phyloP scores from a whole-genome alignment of 805 yeast genomes.

The Candida pini region DNA sequence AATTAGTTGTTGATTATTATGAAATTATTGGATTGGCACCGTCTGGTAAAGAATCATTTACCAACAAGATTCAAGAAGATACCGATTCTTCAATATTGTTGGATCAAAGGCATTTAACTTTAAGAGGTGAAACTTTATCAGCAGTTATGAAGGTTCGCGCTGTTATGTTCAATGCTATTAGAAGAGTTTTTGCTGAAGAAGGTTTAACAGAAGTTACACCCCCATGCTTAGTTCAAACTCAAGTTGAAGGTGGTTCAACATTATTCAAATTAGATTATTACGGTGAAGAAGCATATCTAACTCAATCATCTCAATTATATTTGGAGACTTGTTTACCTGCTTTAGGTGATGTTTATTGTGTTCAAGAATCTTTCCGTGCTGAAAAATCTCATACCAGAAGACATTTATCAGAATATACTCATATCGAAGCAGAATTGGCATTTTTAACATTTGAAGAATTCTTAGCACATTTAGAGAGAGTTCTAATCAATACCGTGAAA shows the following conservation, averaged over 20 bases:
- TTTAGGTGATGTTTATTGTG: constrained; percentile 93
- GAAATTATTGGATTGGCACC: constrained; percentile 92
- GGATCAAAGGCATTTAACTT: constrained; percentile 93
- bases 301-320: constrained; percentile 96
- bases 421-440: constrained; percentile 90
- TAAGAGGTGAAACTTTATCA: constrained; percentile 92
- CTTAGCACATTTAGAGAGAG: constrained; percentile 75
- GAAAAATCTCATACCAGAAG: constrained; percentile 98
- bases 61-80: constrained; percentile 89
- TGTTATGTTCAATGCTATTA: constrained; percentile 60
- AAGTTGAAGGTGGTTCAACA: constrained; percentile 99
- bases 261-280: constrained; percentile 89
- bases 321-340: constrained; percentile 95
- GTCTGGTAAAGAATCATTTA: constrained; percentile 89
- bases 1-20: constrained; percentile 85
- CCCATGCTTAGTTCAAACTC: constrained; percentile 99
- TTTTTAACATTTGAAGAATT: constrained; percentile 85
- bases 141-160: constrained; percentile 96
- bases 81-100: constrained; percentile 89
- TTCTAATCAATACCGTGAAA: constrained; percentile 63
- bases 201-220: constrained; percentile 89
- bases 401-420: constrained; percentile 95
- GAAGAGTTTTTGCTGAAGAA: constrained; percentile 74
- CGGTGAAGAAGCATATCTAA: constrained; percentile 93
- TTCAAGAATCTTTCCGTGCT: constrained; percentile 98